Conservation (phyloP, 2,329 filamentous ascomycete genomes). For the Alternaria metachromatica region DNA sequence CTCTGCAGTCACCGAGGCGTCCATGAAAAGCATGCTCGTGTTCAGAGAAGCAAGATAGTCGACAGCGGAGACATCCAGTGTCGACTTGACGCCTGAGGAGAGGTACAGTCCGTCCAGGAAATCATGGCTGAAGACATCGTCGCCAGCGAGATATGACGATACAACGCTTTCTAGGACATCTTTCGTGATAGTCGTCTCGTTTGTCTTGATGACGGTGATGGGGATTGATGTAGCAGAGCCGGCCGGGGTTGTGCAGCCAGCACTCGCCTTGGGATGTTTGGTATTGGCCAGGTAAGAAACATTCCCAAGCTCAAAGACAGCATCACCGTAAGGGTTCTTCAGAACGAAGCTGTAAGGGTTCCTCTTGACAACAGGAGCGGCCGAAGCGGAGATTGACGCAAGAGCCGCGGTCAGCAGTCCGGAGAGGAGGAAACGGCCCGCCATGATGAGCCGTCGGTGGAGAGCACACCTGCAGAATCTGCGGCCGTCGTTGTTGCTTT, state of each 20-base stretch:
- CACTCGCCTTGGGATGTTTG: constrained; percentile 36
- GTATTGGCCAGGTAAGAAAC: constrained; percentile 48
- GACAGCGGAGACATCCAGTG: constrained; percentile 27
- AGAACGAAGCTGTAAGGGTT: constrained; percentile 29
- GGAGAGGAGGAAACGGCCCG: constrained; percentile 10
- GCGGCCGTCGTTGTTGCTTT: neutral
- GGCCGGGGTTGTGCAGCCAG: constrained; percentile 6
- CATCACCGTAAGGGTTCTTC: constrained; percentile 34
- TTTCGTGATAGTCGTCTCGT: constrained; percentile 37
- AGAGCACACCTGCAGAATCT: neutral
- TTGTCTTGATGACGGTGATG: constrained; percentile 40
- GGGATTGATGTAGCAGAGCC: constrained; percentile 17
- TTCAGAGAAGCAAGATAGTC: constrained; percentile 25
- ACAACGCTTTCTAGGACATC: constrained; percentile 37
- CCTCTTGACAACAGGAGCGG: constrained; percentile 22
- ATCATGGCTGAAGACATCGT: constrained; percentile 49
- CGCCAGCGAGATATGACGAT: constrained; percentile 38
- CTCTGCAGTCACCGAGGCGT: constrained; percentile 13
- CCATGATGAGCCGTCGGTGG: constrained; percentile 9
- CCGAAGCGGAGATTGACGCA: constrained; percentile 12
- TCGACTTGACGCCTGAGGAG: constrained; percentile 29
- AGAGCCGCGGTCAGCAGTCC: constrained; percentile 13
- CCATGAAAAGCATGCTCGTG: constrained; percentile 24
- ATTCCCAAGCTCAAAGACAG: constrained; percentile 48
- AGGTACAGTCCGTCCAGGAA: constrained; percentile 46